Conservation (phyloP, 2,329 filamentous ascomycete genomes). For the Aspergillus felis region DNA sequence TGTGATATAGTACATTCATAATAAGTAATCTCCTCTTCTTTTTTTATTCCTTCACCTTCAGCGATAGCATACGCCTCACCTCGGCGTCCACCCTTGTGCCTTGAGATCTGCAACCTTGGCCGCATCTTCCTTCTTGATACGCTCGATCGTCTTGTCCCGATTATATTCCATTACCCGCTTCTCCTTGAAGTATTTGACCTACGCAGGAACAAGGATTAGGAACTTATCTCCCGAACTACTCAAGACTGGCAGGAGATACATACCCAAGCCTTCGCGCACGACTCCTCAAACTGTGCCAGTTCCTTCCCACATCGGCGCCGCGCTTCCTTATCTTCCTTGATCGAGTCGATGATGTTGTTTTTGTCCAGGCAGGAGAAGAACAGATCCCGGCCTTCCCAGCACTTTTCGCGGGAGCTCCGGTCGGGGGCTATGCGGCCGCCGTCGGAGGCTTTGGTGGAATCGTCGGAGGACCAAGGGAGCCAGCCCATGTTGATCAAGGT, state of each 20-base stretch:
- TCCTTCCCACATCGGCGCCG: slow-evolving; percentile 58
- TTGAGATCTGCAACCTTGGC: slow-evolving; percentile 51
- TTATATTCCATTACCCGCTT: slow-evolving; percentile 88
- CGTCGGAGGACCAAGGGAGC: slow-evolving; percentile 44
- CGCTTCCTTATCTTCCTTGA: slow-evolving; percentile 56
- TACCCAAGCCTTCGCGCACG: slow-evolving; percentile 90
- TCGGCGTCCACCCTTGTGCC: slow-evolving; percentile 38
- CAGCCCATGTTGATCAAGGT: slow-evolving; percentile 48
- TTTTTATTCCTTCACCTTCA: not conserved
- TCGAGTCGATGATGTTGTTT: slow-evolving; percentile 73
- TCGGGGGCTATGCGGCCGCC: slow-evolving; percentile 75
- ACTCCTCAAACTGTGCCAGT: slow-evolving; percentile 67
- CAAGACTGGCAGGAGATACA: slow-evolving; percentile 32
- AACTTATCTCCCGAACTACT: not conserved
- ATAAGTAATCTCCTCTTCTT: slow-evolving; percentile 15
- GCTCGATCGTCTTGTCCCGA: slow-evolving; percentile 72
- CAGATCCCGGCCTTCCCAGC: slow-evolving; percentile 83
- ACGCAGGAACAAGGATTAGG: slow-evolving; percentile 4
- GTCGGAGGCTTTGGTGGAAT: slow-evolving; percentile 46
- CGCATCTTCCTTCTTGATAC: slow-evolving; percentile 70
- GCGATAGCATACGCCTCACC: slow-evolving; percentile 9
- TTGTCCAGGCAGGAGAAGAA: slow-evolving; percentile 88
- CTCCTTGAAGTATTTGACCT: slow-evolving; percentile 98
- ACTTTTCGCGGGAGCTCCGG: slow-evolving; percentile 72
- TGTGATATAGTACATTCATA: slow-evolving; percentile 25